Conservation (phyloP, 768 basidiomycete genomes). For the Rhizopogon vesiculosus region DNA sequence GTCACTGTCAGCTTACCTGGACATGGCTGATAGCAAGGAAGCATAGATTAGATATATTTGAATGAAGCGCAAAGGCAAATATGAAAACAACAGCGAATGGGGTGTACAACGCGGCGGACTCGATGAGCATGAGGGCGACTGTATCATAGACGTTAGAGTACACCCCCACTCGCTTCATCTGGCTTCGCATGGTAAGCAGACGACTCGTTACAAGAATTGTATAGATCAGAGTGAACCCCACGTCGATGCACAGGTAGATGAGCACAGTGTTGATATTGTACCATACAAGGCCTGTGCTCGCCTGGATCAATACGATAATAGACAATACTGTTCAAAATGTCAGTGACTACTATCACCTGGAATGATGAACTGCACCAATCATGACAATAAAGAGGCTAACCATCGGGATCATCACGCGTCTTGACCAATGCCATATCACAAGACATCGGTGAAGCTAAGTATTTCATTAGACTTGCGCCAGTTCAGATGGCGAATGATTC, state of each 20-base stretch:
- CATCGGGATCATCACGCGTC: constrained; percentile 13
- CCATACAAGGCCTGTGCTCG: constrained; percentile 10
- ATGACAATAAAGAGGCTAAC: constrained; percentile 8
- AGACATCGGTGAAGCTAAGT: constrained; percentile 8
- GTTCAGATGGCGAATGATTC: not conserved
- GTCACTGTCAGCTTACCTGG: not conserved
- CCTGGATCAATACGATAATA: constrained; percentile 12
- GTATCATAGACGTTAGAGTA: constrained; percentile 17
- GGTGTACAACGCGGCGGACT: constrained; percentile 21
- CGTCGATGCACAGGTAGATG: constrained; percentile 24
- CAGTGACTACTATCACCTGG: not conserved
- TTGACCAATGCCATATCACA: constrained; percentile 11
- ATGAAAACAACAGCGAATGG: constrained; percentile 22
- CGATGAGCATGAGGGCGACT: constrained; percentile 25
- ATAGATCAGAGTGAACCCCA: constrained; percentile 27
- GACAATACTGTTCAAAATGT: constrained; percentile 8
- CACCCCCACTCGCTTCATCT: constrained; percentile 10
- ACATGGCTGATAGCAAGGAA: too few relatives aligned
- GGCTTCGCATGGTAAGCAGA: constrained; percentile 17
- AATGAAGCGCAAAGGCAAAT: constrained; percentile 11
- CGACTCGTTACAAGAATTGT: constrained; percentile 27
- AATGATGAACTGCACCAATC: constrained; percentile 6
- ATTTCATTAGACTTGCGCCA: not conserved
- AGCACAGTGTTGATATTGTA: constrained; percentile 20
- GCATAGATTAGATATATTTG: too few relatives aligned